A percentile compares a stretch with the other conserved stretches of the same genome.
phyloP scores from a whole-genome alignment of 2,329 filamentous ascomycete genomes.

The Xylaria sp. region DNA sequence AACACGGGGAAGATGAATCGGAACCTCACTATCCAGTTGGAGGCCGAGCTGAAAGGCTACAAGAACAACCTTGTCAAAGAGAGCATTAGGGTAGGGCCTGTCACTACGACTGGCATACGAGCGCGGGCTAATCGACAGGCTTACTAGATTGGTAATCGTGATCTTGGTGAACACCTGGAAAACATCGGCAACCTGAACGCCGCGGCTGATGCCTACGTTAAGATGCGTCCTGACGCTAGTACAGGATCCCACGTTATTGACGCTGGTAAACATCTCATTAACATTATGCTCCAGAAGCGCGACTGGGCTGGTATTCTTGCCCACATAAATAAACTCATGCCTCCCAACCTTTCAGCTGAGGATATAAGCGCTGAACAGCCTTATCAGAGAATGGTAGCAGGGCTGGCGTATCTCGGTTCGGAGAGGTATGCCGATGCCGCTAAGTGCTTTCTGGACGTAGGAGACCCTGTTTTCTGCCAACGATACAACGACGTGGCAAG shows the following conservation, averaged over 20 bases:
- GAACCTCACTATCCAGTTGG: slow-evolving; percentile 78
- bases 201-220: slow-evolving; percentile 81
- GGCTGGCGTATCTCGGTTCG: slow-evolving; percentile 63
- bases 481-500: slow-evolving; percentile 78
- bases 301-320: slow-evolving; percentile 79
- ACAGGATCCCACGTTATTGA: slow-evolving; percentile 85
- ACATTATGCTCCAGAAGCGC: slow-evolving; percentile 77
- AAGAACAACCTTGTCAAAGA: slow-evolving; percentile 98
- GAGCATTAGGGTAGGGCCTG: slow-evolving; percentile 78
- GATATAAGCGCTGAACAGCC: slow-evolving; percentile 61
- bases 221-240: slow-evolving; percentile 92
- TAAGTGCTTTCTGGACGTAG: slow-evolving; percentile 72
- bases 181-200: slow-evolving; percentile 77
- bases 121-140: slow-evolving; percentile 7
- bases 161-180: slow-evolving; percentile 86
- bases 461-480: slow-evolving; percentile 61
- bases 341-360: slow-evolving; percentile 56
- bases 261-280: slow-evolving; percentile 81
- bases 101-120: background rate
- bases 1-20: slow-evolving; percentile 73
- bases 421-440: slow-evolving; percentile 72
- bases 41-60: slow-evolving; percentile 88
- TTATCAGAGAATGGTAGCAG: slow-evolving; percentile 63
- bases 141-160: slow-evolving; percentile 89
- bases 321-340: slow-evolving; percentile 71